Base-by-base conservation (phyloP, 2,329 filamentous ascomycete genomes). In the Fusarium odoratissimum region DNA sequence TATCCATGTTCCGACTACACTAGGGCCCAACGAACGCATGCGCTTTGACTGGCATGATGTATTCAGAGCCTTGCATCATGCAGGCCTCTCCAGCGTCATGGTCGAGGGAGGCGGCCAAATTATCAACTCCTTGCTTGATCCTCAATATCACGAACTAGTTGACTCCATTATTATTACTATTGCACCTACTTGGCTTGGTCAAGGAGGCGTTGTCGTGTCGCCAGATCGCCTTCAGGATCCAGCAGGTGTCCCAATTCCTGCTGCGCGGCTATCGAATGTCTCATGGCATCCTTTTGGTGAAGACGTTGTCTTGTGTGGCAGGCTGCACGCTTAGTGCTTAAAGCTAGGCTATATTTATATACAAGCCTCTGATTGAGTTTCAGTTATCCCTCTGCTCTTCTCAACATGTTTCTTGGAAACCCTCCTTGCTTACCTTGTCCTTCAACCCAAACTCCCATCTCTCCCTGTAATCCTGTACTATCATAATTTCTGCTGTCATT, bases 101-200 rank as follows among this genome's bases (percentile, higher is more conserved):
- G 88, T 98, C 54, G 95, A 98, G 81, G 95, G 95, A 0, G 95
- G 95, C 16, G 95, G 89, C 1, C 85, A 86, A 16, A 90, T 98
- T 38, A 94, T 98, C 79, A 97, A 96, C 79, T 89, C 92, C 41
- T 83, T 98, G 23, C 85, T 98, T n/a, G 85, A 88, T 42, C 85
- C 88, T 5, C 83, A 84, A 33, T 89, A 91, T 76, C 84, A 89
- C 21, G 76, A 80, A n/a, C 83, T 95, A 13, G 86, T 97, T 45
- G 88, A 94, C 78, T 92, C 92, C 5, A 91, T 97, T 54, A 92
- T 98, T 76, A 87, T 98, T 64, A 98, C 95, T 0, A 91, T 98
- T 77, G 95, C 95, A 6, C 95, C 95, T 13, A 94, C 91, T 0
- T 98, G 94, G 89, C 86, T 98, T n/a, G 95, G 95, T 4, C 86